A percentile compares a stretch with the other conserved stretches of the same genome.
phyloP scores from a whole-genome alignment of 169 alveolate genomes.

The Sarcocystis neurona region DNA sequence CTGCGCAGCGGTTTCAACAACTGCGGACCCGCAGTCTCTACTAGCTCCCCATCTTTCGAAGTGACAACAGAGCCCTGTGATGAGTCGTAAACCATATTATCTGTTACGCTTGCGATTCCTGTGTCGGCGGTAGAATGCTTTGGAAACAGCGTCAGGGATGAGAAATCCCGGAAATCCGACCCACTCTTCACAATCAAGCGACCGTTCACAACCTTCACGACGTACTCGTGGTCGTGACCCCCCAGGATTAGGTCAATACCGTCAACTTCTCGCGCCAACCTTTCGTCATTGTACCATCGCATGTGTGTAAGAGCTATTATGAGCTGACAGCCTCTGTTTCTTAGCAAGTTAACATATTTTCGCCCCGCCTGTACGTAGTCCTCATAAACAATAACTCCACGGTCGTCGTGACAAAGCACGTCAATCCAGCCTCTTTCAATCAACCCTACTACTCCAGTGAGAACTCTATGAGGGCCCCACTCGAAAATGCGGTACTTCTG shows the following conservation, averaged over 20 bases:
- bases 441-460: not conserved
- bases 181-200: constrained; percentile 79
- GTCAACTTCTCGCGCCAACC: constrained; percentile 72
- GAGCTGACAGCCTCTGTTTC: constrained; percentile 76
- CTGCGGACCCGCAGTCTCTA: no score
- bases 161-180: constrained; percentile 81
- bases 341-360: constrained; percentile 50
- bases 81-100: no score
- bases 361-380: constrained; percentile 36
- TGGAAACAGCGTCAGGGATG: constrained; percentile 67
- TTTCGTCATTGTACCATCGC: constrained; percentile 81
- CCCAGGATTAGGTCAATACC: constrained; percentile 83
- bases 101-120: no score
- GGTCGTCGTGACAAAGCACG: not conserved
- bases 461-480: constrained; percentile 68
- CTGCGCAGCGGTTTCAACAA: no score
- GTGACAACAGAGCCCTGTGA: no score
- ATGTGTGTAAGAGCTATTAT: constrained; percentile 86
- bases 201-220: not conserved
- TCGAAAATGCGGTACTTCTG: constrained; percentile 76
- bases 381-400: not conserved
- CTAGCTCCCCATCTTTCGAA: no score
- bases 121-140: no score
- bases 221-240: constrained; percentile 85
- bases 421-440: constrained; percentile 8